Base-by-base conservation (phyloP, 2,329 filamentous ascomycete species). In the Penicillium psychrosexuale region DNA sequence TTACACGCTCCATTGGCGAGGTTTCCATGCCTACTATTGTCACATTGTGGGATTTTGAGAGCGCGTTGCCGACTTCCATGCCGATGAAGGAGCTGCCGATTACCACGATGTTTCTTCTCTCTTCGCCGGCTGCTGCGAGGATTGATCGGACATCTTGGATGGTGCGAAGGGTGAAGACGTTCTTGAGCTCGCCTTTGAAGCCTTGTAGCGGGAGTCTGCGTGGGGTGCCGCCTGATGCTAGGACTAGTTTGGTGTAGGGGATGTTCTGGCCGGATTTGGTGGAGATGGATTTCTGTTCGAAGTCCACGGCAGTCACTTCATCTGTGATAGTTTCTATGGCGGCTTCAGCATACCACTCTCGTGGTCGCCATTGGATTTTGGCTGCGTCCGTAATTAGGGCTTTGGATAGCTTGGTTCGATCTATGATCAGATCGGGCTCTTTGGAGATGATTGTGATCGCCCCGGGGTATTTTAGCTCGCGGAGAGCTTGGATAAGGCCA, bases 81-180 rank as follows among this genome's bases (percentile, higher is more conserved):
- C 94, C 94, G 68, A 99, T 99, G 74, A 99, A 99, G 0, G 91
- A 96, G 56, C 89, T 93, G 38, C 94, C 94, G 51, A 99, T 81
- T 13, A 99, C 81, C 44, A 96, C 91, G 62, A 99, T 85, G 74
- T 96, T 97, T 81, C 96, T 97, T 69, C 89, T 88, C 40, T 90
- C 84, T 30, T 81, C 74, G 28, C 83, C 77, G 7, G 96, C 89
- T 7, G 91, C 90, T 1, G 79, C 81, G 27, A 91, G 80, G 61
- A 99, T 97, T 55, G 80, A 81, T 70, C 92, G 84, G 0, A 87
- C 84, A 68, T 97, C 87, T 39, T 86, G 81, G n/a, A 95, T 79
- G 11, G 80, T 86, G 51, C 94, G 85, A 11, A 99, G 81, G 1
- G 88, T 82, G 75, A 97, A 97, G 62, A 97, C 88, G 69, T 97